Conservation (phyloP, 805 yeast species). For the Danielia oregonensis region DNA sequence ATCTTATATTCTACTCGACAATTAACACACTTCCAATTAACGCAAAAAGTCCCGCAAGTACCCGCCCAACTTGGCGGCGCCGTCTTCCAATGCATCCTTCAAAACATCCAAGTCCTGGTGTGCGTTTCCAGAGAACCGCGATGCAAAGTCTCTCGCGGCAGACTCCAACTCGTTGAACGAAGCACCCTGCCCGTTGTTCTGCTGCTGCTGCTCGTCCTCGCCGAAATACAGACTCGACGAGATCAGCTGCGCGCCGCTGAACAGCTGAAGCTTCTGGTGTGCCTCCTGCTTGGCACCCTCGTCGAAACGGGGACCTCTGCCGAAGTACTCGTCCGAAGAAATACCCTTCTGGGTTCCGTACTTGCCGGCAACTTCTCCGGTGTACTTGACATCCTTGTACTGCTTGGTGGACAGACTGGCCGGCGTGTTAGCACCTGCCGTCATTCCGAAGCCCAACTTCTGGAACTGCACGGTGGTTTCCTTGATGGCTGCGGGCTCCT, state of each 20-base stretch:
- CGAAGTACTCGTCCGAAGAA: conserved; percentile 92
- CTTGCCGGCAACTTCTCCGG: conserved; percentile 72
- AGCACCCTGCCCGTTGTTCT: conserved; percentile 18
- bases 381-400: conserved; percentile 57
- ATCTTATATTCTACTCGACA: too few relatives aligned
- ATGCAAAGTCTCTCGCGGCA: conserved; percentile 59
- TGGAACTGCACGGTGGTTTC: conserved; percentile 69
- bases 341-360: conserved; percentile 90
- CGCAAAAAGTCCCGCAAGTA: conserved; percentile 83
- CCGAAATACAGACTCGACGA: conserved; percentile 93
- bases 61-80: conserved; percentile 85
- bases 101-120: conserved; percentile 85
- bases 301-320: conserved; percentile 77
- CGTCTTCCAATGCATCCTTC: conserved; percentile 89
- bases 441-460: conserved; percentile 88
- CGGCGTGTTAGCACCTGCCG: conserved; percentile 53
- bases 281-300: conserved; percentile 79
- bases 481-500: conserved; percentile 30
- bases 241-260: conserved; percentile 83
- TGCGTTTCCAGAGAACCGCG: conserved; percentile 69
- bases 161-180: conserved; percentile 50
- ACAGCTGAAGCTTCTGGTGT: conserved; percentile 69
- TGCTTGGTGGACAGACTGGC: conserved; percentile 37
- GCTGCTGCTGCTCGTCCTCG: conserved; percentile 53
- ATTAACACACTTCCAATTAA: too few relatives aligned